phyloP scores from a whole-genome alignment of 306 rosid genomes.

The Dryas alaskensis region DNA sequence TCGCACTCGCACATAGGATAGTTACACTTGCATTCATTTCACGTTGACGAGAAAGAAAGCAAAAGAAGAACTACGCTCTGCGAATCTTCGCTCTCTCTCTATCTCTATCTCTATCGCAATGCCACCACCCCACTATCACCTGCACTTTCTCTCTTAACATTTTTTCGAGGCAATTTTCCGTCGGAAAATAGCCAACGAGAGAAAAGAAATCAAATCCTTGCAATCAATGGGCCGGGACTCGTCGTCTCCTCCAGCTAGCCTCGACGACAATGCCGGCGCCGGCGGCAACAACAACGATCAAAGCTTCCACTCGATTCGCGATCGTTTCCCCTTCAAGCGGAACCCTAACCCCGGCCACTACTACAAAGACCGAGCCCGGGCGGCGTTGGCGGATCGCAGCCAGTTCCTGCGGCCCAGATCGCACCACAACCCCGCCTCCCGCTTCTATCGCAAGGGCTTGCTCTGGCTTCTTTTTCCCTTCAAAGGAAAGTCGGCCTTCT shows the following conservation, averaged over 20 bases:
- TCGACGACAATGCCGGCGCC: constrained; percentile 46
- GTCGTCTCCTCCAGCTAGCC: constrained; percentile 43
- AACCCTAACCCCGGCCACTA: constrained; percentile 62
- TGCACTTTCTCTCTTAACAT: not conserved
- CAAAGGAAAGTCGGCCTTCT: constrained; percentile 58
- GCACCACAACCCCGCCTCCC: constrained; percentile 32
- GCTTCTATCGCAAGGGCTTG: constrained; percentile 74
- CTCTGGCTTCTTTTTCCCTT: constrained; percentile 48
- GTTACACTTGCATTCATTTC: too few species aligned
- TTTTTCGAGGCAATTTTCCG: constrained; percentile 5
- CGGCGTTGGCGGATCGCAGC: constrained; percentile 41
- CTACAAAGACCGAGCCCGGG: constrained; percentile 28
- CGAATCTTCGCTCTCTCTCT: too few species aligned
- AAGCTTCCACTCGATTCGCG: constrained; percentile 69
- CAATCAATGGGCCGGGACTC: constrained; percentile 59
- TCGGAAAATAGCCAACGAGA: constrained; percentile 21
- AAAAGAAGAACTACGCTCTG: too few species aligned
- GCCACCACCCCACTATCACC: not conserved
- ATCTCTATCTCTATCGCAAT: not conserved
- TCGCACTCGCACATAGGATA: too few species aligned
- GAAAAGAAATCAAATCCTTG: not conserved
- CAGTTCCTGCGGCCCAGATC: constrained; percentile 51
- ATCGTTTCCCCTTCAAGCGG: constrained; percentile 62
- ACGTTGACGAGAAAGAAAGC: too few species aligned
- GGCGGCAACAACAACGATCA: constrained; percentile 48